These are phyloP conservation scores for Nigrograna mackinnonii DNA, from an alignment of 2,329 filamentous ascomycete species.

Conservation along the genomic window DNA sequence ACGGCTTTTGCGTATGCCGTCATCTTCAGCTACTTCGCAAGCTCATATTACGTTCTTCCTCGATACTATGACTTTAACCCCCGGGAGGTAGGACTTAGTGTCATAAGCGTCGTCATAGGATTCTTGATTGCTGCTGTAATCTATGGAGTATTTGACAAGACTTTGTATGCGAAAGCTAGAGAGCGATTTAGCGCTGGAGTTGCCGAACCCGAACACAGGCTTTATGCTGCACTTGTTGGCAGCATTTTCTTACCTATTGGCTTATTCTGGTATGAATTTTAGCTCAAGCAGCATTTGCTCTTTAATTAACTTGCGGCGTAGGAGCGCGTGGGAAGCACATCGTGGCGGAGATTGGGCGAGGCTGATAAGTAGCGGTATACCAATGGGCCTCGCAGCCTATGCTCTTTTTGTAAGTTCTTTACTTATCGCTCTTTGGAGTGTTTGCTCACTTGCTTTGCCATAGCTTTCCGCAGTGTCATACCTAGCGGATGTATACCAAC, in stretches of 20 bases:
- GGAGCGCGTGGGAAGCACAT: constrained; percentile 14
- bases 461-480: constrained; percentile 60
- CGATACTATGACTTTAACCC: constrained; percentile 15
- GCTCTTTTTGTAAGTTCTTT: neutral
- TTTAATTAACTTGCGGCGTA: neutral
- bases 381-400: constrained; percentile 35
- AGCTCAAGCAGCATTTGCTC: neutral
- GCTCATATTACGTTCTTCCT: constrained; percentile 23
- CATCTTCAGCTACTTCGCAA: constrained; percentile 27
- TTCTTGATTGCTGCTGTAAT: constrained; percentile 14
- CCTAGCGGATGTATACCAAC: constrained; percentile 62
- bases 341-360: constrained; percentile 38
- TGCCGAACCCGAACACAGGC: constrained; percentile 6
- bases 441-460: constrained; percentile 31
- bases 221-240: constrained; percentile 8
- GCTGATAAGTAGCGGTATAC: constrained; percentile 36
- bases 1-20: constrained; percentile 26
- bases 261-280: constrained; percentile 1
- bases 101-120: constrained; percentile 24
- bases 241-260: constrained; percentile 6
- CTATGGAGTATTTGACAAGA: constrained; percentile 27
- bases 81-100: constrained; percentile 12
- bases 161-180: constrained; percentile 27
- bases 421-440: neutral
- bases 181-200: constrained; percentile 1